A percentile compares a stretch with the other conserved stretches of the same genome.
phyloP scores from a whole-genome alignment of 495 filamentous ascomycete genomes.

The Tuber umbilicatum region DNA sequence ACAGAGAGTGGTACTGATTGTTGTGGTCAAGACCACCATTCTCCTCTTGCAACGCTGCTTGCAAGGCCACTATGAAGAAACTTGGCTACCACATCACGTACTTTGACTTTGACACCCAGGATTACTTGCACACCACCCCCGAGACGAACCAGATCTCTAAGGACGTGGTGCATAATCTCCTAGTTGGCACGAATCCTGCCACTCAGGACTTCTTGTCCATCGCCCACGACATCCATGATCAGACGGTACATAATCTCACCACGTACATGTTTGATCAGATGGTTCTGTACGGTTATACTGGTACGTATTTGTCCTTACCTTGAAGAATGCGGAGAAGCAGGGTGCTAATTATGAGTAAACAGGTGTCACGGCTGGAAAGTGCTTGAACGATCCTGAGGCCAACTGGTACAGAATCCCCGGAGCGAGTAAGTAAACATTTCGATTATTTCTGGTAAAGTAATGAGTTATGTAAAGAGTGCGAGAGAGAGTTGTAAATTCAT shows the following conservation, averaged over 20 bases:
- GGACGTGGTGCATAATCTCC: conserved; percentile 45
- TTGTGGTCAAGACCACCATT: conserved; percentile 51
- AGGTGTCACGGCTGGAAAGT: conserved; percentile 46
- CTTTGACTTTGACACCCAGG: conserved; percentile 62
- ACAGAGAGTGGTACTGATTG: neutral
- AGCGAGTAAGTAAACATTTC: neutral
- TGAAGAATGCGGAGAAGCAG: neutral
- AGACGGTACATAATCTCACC: conserved; percentile 61
- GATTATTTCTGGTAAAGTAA: neutral
- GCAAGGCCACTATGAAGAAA: conserved; percentile 48
- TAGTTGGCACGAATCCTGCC: conserved; percentile 24
- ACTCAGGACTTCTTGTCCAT: conserved; percentile 45
- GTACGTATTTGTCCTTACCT: conserved; percentile 1
- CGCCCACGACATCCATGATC: conserved; percentile 60
- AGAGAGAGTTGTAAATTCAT: neutral
- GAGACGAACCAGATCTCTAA: conserved; percentile 55
- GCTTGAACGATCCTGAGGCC: conserved; percentile 41
- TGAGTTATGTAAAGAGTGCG: neutral
- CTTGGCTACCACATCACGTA: conserved; percentile 60
- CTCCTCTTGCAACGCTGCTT: conserved; percentile 52
- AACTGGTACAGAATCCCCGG: conserved; percentile 47
- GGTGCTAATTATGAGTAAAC: conserved; percentile 6
- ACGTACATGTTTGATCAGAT: conserved; percentile 56
- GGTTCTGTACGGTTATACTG: conserved; percentile 47
- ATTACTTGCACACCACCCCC: conserved; percentile 55